Base-by-base conservation (phyloP, 768 basidiomycete species). In the Amanita pseudoporphyria region DNA sequence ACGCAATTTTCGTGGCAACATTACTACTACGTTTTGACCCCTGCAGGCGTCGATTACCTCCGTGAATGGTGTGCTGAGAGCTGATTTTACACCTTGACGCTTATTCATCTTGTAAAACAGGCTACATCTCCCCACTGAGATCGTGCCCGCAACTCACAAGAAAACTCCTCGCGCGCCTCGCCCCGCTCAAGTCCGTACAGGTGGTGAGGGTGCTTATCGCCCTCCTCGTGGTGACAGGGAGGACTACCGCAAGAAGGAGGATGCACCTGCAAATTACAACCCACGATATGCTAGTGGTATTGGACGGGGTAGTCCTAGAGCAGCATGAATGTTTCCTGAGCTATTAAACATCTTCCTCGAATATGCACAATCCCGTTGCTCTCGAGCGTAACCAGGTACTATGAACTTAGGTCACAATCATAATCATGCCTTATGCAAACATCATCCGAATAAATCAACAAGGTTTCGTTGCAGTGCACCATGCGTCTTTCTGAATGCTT, bases 1-100 rank as follows among this genome's bases (percentile, higher is more conserved):
- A 99, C 96, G 58, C 95, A 92, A 66, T 98, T 98, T 78, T 92
- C 87, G 43, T 99, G 96, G 96, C 93, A 97, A 64, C 96, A 82
- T 78, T 99, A 96, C 73, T 99, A 98, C 74, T 99, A 98, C 73
- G 79, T 82, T 62, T 78, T 99, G 63, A 99, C 94, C 60, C 84
- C 91, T 46, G 96, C 98, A 69, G 96, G 96, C 62, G 84, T 98
- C 56, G 92, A 95, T 59, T 95, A 87, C 73, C 87, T 98, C 68
- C 85, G 95, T 56, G 92, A 95, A 71, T 93, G 85, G 76, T 77
- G 57, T 58, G 72, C 65, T 24, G 19, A 9, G 12, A 9, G 12
- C n/a, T 16, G 6, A 16, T 37, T 37, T 26, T n/a, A n/a, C n/a
- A 22, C 16, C 18, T 2, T 12, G 5, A 21, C 9, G 4, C 22